Base-by-base conservation (phyloP, 768 basidiomycete species). In the Steccherinum ochraceum region DNA sequence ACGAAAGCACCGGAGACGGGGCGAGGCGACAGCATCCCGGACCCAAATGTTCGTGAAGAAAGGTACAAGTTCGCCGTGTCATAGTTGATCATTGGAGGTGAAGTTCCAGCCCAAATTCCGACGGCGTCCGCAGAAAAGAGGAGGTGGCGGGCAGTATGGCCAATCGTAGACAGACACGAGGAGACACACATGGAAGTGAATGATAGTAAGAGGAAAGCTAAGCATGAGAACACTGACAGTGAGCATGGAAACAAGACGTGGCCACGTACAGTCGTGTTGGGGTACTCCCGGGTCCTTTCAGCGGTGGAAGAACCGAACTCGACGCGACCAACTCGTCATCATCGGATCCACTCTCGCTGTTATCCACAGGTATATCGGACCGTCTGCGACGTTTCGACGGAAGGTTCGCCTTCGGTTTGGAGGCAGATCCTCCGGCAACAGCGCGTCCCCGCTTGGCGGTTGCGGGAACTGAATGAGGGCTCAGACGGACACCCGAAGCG, bases 201-300 rank as follows among this genome's bases (percentile, higher is more conserved):
- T 10, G 10, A 25, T 12, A 40, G 26, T 24, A 49, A 23, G 24
- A 52, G 13, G 23, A n/a, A 19, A 23, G 16, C 18, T 11, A 48
- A 11, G 12, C 40, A 42, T 50, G 39, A 39, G 30, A 40, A 40
- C 13, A n/a, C n/a, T n/a, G 39, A 30, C 21, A 50, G 48, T 12
- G 24, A 46, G 12, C 24, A 45, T 21, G 40, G 44, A 24, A 25
- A 16, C 13, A 35, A n/a, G n/a, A n/a, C n/a, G n/a, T n/a, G n/a
- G n/a, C n/a, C n/a, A 56, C 55, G 42, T 43, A 56, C 55, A 56
- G 55, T 41, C 55, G 51, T 45, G 45, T 26, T 1, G 40, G 40
- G 39, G 44, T 50, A 5, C 23, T 35, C 18, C 42, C 51, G 5
- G 55, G 55, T n/a, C 55, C 55, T 19, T 46, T 26, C n/a, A 56